Evolutionary conservation across 2,329 filamentous ascomycete genomes (phyloP), one percentile per base, ranked within the genome.

Genomic region (Aphanocladium album): DNA sequence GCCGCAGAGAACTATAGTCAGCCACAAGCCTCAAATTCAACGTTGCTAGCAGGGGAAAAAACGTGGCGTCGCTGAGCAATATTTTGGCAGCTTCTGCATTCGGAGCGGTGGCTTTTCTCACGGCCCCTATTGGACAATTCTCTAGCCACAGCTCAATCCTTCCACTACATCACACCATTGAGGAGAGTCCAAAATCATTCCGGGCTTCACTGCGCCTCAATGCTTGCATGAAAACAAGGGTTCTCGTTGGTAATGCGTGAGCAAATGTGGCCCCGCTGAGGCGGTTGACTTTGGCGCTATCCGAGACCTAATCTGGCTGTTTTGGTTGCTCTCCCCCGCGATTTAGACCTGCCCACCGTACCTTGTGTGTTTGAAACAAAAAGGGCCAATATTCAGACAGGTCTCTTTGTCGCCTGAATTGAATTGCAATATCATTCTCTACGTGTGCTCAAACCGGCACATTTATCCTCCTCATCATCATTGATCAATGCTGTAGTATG

Each of bases 201-300:
- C n/a, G n/a, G 30, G 30, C 30, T 30, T 30, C n/a, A 9, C 30
- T 30, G 30, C 30, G 30, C 30, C 30, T 30, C 30, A 9, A 5
- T 30, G 5, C 30, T 9, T 30, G 30, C 30, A 30, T 30, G 2
- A 45, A 21, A 23, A 33, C 19, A 19, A 14, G 47, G 25, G 17
- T 50, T 19, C 47, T n/a, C 33, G 7, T 33, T 30, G 30, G 30
- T 30, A 30, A 30, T 30, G 9, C 9, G 30, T 30, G 30, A 30
- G 9, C 9, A 37, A 53, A 27, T n/a, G 35, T 12, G 8, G 52
- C 52, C 52, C 52, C 39, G 39, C 52, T 46, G 52, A 55, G 52
- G 52, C 52, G 25, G 52, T 45, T 55, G 50, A 46, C 37, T 46
- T 55, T 55, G 52, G 52, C 52, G 52, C 52, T 46, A 55, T 55